A percentile compares a stretch with the other conserved stretches of the same genome.
phyloP scores from a whole-genome alignment of 2,329 filamentous ascomycete genomes.

The Verticillium klebahnii region DNA sequence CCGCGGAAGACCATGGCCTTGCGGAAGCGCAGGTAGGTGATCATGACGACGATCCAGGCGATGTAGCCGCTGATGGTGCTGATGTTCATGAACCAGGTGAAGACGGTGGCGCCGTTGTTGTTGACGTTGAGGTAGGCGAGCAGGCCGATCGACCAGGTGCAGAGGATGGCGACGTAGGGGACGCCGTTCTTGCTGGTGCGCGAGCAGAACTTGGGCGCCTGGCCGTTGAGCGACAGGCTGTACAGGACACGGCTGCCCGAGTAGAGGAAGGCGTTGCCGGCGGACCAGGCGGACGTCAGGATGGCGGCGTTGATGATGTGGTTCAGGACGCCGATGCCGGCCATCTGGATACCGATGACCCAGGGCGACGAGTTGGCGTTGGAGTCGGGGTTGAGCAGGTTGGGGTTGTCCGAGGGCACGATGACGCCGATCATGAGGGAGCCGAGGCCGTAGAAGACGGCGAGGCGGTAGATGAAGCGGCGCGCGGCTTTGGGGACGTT shows the following conservation, averaged over 20 bases:
- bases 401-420: conserved; percentile 59
- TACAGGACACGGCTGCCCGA: conserved; percentile 67
- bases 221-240: conserved; percentile 61
- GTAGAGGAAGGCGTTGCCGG: conserved; percentile 59
- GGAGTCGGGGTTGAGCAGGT: conserved; percentile 54
- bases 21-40: conserved; percentile 57
- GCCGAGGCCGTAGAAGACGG: conserved; percentile 60
- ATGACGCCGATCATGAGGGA: conserved; percentile 58
- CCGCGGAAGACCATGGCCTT: conserved; percentile 49
- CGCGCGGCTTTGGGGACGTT: conserved; percentile 63
- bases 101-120: conserved; percentile 57
- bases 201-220: conserved; percentile 59
- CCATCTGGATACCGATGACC: conserved; percentile 62
- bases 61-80: conserved; percentile 59
- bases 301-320: conserved; percentile 66
- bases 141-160: conserved; percentile 55
- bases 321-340: conserved; percentile 59
- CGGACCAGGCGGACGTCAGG: conserved; percentile 61
- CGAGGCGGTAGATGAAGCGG: conserved; percentile 57
- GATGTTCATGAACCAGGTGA: conserved; percentile 68
- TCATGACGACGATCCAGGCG: conserved; percentile 54
- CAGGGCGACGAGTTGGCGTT: conserved; percentile 58
- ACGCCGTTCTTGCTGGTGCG: conserved; percentile 58
- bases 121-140: conserved; percentile 68
- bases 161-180: conserved; percentile 49